Base-by-base conservation (phyloP, 768 basidiomycete genomes). In the Chalciporus sphaerocephalus region DNA sequence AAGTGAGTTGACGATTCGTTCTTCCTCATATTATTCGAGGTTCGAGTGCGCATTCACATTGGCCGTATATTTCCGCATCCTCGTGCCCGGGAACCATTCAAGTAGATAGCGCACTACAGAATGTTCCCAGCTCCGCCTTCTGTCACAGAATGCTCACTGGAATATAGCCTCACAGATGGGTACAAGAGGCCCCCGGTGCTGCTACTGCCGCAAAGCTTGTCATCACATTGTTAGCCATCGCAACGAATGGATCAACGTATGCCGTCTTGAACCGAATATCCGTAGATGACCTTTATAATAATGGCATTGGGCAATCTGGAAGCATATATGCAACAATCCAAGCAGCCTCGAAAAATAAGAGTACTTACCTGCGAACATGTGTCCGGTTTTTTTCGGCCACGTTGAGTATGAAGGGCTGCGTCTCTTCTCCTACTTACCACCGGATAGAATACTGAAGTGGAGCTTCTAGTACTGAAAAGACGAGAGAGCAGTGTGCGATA, bases 231-330 rank as follows among this genome's bases (percentile, higher is more conserved):
- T 69, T 53, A 7, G 61, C 61, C 24, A 56, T 42, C 20, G 58
- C 38, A 12, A 70, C 54, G 20, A 66, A 62, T 0, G 64, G 66
- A 49, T 74, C 72, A 20, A 57, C 36, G 2, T 56, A n/a, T n/a
- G n/a, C n/a, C 48, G 3, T 55, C 50, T 40, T 58, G 28, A 12
- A 69, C 64, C 10, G 62, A 52, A 16, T 70, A 58, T 3, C 72
- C 74, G 39, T 73, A 64, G 1, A 67, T 66, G 15, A 67, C 55
- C 16, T 52, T 59, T 44, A 65, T 50, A 47, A 73, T 69, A 12
- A 62, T 52, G 3, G 69, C 59, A 0, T 66, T 66, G 0, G 66
- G 58, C 44, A 61, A 50, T 32, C 74, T 74, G 37, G 37, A 18
- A 32, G 18, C 18, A 36, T 13, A 3, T 4, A 11, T 32, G 5